These are phyloP conservation scores for Fabrea salina DNA, from an alignment of 169 alveolate species.

Conservation along the genomic window DNA sequence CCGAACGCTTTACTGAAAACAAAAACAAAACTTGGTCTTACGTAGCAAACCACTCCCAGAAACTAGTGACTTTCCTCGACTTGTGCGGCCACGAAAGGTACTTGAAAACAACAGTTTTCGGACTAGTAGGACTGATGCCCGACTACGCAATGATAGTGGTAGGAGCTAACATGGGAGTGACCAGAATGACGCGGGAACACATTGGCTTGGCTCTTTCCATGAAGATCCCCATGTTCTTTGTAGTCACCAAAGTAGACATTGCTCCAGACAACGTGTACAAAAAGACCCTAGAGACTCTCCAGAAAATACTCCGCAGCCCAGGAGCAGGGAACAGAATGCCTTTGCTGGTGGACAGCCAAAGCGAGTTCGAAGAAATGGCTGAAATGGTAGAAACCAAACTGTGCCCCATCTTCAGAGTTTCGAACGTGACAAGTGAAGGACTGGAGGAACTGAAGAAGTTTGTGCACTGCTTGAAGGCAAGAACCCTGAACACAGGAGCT, in stretches of 20 bases:
- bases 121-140: conserved; percentile 78
- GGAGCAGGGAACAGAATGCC: conserved; percentile 62
- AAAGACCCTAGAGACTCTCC: conserved; percentile 53
- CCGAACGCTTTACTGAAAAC: conserved; percentile 54
- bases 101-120: conserved; percentile 88
- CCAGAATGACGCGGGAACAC: conserved; percentile 89
- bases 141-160: conserved; percentile 85
- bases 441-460: conserved; percentile 56
- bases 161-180: conserved; percentile 88
- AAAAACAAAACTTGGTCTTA: conserved; percentile 74
- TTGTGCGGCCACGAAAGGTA: conserved; percentile 89
- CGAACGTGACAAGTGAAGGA: conserved; percentile 83
- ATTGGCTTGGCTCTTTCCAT: conserved; percentile 81
- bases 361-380: conserved; percentile 59
- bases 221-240: conserved; percentile 81
- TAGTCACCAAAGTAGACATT: conserved; percentile 85
- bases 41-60: conserved; percentile 57
- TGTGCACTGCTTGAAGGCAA: conserved; percentile 50
- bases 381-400: conserved; percentile 46
- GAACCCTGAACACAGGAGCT: conserved; percentile 45
- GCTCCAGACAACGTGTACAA: conserved; percentile 79
- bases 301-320: conserved; percentile 45
- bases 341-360: conserved; percentile 44
- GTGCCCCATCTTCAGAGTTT: conserved; percentile 80
- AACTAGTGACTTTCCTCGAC: conserved; percentile 77